Evolutionary conservation across 352 stramenopile species (phyloP), one percentile per base, ranked within the genome.

Genomic region (Phytophthora vignae): DNA sequence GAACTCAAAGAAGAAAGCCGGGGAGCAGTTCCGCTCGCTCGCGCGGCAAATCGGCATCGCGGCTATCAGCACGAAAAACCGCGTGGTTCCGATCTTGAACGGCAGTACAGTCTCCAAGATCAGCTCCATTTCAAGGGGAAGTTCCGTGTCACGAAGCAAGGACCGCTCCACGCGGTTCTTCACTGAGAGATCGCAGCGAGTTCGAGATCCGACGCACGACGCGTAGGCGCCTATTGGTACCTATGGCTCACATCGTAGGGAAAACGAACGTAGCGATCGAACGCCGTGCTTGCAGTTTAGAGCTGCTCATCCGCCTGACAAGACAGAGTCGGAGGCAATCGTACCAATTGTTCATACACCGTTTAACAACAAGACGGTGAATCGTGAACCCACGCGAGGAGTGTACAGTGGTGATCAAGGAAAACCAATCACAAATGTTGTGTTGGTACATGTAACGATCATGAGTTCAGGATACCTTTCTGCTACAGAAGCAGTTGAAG

Each of bases 101-200:
- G 44, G 48, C n/a, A 66, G 48, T 44, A 21, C 44, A 22, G 38
- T 44, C 21, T 74, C 67, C 0, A 22, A 25, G 49, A 4, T 46
- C 7, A 60, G 36, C 31, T 62, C 66, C 9, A 17, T 59, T 33
- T 73, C 66, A n/a, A 21, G 21, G 9, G 31, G 31, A 11, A 62
- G 36, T 14, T 68, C 66, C 12, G n/a, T 60, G 12, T 73, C 67
- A 33, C 29, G 22, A 15, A 40, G 46, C 5, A n/a, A 33, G 44
- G 48, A 70, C 15, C 53, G n/a, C 1, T 55, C 42, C 22, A 57
- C 33, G 3, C 40, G 33, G 19, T 44, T 69, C 4, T 74, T 74
- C 36, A 70, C 54, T n/a, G 67, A 73, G 59, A 57, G 56, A 62
- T 69, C 59, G 15, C 58, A 54, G 46, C 11, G 42, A 15, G 38